These are phyloP conservation scores for Kwoniella sp. DNA, from an alignment of 768 basidiomycete genomes.

Conservation along the genomic window DNA sequence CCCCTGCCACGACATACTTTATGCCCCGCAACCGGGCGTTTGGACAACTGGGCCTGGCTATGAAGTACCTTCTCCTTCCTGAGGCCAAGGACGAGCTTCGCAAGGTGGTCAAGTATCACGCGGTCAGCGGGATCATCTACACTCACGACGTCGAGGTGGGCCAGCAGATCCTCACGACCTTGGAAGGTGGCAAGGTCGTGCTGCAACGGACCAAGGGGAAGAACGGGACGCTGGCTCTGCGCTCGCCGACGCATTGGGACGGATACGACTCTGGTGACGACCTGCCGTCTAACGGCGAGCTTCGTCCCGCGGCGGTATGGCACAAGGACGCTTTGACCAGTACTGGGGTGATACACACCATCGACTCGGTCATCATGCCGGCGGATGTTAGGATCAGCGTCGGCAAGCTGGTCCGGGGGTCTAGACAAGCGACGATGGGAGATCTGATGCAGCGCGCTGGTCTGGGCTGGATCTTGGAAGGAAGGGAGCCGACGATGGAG, in stretches of 20 bases:
- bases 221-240: constrained; percentile 55
- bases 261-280: constrained; percentile 35
- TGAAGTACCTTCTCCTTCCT: constrained; percentile 74
- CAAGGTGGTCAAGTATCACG: constrained; percentile 82
- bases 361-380: constrained; percentile 63
- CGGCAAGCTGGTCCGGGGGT: constrained; percentile 84
- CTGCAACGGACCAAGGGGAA: constrained; percentile 55
- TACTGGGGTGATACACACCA: constrained; percentile 85
- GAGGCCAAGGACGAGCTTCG: constrained; percentile 71
- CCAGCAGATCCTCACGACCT: constrained; percentile 58
- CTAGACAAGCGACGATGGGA: constrained; percentile 82
- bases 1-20: constrained; percentile 71
- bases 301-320: constrained; percentile 39
- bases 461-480: constrained; percentile 85
- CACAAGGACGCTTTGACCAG: constrained; percentile 62
- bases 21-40: constrained; percentile 90
- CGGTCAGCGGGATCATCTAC: constrained; percentile 71
- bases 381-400: constrained; percentile 78
- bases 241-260: constrained; percentile 33
- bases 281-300: constrained; percentile 51
- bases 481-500: constrained; percentile 49
- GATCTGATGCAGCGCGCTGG: constrained; percentile 77
- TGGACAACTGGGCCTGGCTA: constrained; percentile 78
- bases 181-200: constrained; percentile 79
- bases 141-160: constrained; percentile 51